A percentile compares a stretch with the other conserved stretches of the same genome.
These are phyloP conservation scores for Chlorella sp. DNA, from an alignment of 139 green algal genomes.

Conservation along the genomic window DNA sequence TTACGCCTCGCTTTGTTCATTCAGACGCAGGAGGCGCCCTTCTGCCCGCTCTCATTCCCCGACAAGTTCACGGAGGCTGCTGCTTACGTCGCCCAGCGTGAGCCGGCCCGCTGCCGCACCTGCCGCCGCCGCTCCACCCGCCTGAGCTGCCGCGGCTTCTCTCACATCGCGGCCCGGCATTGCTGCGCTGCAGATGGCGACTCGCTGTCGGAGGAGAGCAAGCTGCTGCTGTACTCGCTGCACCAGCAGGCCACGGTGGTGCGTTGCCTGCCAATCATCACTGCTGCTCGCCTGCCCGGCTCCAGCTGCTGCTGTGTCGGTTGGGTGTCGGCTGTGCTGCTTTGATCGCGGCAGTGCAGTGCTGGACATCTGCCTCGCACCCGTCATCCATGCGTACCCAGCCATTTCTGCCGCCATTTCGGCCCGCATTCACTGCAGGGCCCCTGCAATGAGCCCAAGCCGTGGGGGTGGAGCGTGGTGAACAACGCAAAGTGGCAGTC, in stretches of 20 bases:
- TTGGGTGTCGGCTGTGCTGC: neutral
- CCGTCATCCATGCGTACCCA: neutral
- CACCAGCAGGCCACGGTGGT: constrained; percentile 77
- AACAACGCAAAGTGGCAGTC: constrained; percentile 85
- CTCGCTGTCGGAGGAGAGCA: constrained; percentile 72
- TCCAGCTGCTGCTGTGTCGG: neutral
- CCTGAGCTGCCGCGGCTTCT: too few relatives aligned
- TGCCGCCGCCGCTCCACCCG: too few relatives aligned
- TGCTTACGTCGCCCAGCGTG: constrained; percentile 1
- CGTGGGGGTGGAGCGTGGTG: constrained; percentile 90
- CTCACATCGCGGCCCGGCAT: too few relatives aligned
- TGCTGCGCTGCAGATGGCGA: constrained; percentile 44
- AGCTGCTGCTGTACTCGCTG: constrained; percentile 87
- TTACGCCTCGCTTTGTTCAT: too few relatives aligned
- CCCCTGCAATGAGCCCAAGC: constrained; percentile 81
- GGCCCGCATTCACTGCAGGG: constrained; percentile 50
- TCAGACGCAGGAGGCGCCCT: neutral
- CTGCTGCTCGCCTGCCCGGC: too few relatives aligned
- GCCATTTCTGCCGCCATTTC: too few relatives aligned
- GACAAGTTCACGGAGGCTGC: constrained; percentile 1
- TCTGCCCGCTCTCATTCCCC: neutral
- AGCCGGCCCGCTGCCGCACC: neutral
- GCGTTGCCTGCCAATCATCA: neutral
- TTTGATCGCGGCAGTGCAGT: neutral
- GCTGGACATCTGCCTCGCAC: neutral